Evolutionary conservation across 2,329 filamentous ascomycete genomes (phyloP), one percentile per base, ranked within the genome.

Genomic region (Monosporascus sp.): DNA sequence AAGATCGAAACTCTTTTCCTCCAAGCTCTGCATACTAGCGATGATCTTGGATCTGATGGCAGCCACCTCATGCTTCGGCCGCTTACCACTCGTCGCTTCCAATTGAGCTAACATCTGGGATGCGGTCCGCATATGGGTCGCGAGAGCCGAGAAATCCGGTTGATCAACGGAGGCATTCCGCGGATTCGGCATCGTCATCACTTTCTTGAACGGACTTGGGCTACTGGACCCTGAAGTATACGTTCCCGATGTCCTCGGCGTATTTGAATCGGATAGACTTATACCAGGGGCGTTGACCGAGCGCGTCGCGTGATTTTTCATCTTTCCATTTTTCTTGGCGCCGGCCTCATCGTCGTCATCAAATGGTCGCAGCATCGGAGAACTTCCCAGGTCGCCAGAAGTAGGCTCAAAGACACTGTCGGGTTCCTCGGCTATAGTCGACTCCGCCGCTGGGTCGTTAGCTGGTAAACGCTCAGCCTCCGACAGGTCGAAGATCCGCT

Each of bases 331-430:
- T 49, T 69, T 67, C 56, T 68, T 71, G 41, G 68, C 61, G 52
- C 69, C 60, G 37, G 72, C 73, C 3, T 80, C 78, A 24, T 76
- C 73, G 7, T 79, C 77, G 18, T 74, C 74, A 22, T 80, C 79
- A 31, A 77, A 76, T 0, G 81, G 75, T 62, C 82, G 81, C 49
- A 91, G 77, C 60, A 91, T 74, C 11, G 85, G 82, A 9, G 88
- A 89, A 67, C 84, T 89, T 43, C 88, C 86, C 31, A 94, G 73
- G 66, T 94, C 89, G 38, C 89, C 89, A 37, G 82, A 88, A 0
- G 81, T 80, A n/a, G 89, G 89, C 70, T 94, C 89, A 64, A 94
- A 91, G 22, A 93, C 88, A 64, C 89, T 93, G 63, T 93, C 89
- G 2, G 78, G 67, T 38, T 62, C 64, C 15, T 68, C 65, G 24